Percentiles rank a stretch among this genome's conserved stretches.
phyloP scores from a whole-genome alignment of 208 protist genomes.

The Angomonas desouzai region DNA sequence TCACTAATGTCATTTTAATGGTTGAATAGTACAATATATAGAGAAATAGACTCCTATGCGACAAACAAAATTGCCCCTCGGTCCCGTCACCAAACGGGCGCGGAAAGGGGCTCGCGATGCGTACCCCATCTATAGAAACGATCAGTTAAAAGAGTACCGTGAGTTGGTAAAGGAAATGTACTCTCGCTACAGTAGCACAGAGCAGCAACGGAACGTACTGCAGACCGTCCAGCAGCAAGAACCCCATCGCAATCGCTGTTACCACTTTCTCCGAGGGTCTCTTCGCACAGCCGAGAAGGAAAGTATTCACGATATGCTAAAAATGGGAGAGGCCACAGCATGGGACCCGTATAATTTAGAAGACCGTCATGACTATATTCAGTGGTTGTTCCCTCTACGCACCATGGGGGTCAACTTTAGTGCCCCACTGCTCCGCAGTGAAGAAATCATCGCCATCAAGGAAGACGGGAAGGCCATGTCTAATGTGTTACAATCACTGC shows the following conservation, averaged over 20 bases:
- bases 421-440: conserved; percentile 53
- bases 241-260: not conserved
- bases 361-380: conserved; percentile 60
- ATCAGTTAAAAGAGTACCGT: not conserved
- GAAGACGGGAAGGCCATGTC: conserved; percentile 34
- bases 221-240: not conserved
- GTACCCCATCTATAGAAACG: not conserved
- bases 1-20: no score
- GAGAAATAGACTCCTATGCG: not conserved
- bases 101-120: not conserved
- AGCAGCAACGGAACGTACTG: not conserved
- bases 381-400: conserved; percentile 79
- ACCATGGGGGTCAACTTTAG: conserved; percentile 53
- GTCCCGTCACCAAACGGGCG: not conserved
- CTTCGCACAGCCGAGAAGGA: not conserved
- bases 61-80: not conserved
- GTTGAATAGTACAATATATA: not conserved
- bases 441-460: conserved; percentile 17
- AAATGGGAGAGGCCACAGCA: not conserved
- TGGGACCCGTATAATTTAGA: conserved; percentile 42
- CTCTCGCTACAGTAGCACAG: not conserved
- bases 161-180: not conserved
- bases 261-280: not conserved
- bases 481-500: conserved; percentile 36
- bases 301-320: not conserved